Conservation (phyloP, 441 rosid genomes). For the Mallotus japonicus region DNA sequence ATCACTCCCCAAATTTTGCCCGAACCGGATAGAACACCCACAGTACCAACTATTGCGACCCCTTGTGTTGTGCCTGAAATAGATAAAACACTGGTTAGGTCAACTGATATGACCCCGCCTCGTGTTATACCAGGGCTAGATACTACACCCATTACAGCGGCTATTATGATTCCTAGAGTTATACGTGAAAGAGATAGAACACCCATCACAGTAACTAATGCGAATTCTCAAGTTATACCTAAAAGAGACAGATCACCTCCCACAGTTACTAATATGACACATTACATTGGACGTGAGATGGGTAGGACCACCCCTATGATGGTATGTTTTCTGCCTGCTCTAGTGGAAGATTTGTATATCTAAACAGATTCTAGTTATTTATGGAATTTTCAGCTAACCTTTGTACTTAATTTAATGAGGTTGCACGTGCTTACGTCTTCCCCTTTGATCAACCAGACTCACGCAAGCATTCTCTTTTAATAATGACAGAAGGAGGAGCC, state of each 20-base stretch:
- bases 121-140: slow-evolving; percentile 11
- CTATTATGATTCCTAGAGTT: neutral
- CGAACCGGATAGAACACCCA: neutral
- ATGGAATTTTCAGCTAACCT: slow-evolving; percentile 2
- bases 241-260: slow-evolving; percentile 16
- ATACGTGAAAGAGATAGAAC: neutral
- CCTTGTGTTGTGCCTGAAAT: slow-evolving; percentile 12
- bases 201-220: neutral
- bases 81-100: slow-evolving; percentile 8
- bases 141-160: slow-evolving; percentile 10
- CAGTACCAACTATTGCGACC: slow-evolving; percentile 4
- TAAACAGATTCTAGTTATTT: neutral
- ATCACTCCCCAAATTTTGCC: neutral
- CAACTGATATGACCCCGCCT: slow-evolving; percentile 1
- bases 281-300: neutral
- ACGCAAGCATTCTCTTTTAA: slow-evolving; percentile 15
- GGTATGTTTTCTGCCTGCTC: slow-evolving; percentile 29
- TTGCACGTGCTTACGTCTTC: slow-evolving; percentile 3
- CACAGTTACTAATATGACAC: neutral
- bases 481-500: slow-evolving; percentile 61
- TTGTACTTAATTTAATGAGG: neutral
- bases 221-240: slow-evolving; percentile 7
- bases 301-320: slow-evolving; percentile 14
- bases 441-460: slow-evolving; percentile 5
- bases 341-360: neutral